phyloP scores from a whole-genome alignment of 1,284 basidiomycete genomes.

The Cutaneotrichosporon curvatum region DNA sequence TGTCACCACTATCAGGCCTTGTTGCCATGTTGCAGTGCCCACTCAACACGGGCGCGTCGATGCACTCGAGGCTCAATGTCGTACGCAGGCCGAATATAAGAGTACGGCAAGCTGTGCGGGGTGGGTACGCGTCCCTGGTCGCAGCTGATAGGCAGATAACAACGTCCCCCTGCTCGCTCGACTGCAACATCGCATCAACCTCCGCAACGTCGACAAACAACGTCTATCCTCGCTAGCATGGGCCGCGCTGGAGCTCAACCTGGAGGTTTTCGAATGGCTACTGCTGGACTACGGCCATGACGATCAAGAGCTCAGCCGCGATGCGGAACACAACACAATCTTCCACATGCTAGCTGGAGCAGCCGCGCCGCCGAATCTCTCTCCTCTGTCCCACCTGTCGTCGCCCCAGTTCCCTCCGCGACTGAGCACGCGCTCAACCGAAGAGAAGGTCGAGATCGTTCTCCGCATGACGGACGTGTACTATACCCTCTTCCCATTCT shows the following conservation, averaged over 20 bases:
- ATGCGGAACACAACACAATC: conserved; percentile 80
- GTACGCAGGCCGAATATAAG: conserved; percentile 29
- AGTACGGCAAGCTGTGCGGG: conserved; percentile 39
- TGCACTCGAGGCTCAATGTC: conserved; percentile 22
- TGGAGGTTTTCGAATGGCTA: conserved; percentile 84
- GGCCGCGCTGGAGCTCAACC: conserved; percentile 73
- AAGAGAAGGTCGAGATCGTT: conserved; percentile 21
- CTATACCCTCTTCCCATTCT: conserved; percentile 52
- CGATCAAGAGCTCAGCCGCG: conserved; percentile 79
- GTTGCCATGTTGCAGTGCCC: neutral
- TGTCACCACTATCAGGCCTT: too few species aligned
- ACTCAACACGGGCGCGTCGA: neutral
- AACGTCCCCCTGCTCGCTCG: conserved; percentile 82
- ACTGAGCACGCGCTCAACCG: conserved; percentile 9
- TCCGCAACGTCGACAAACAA: conserved; percentile 70
- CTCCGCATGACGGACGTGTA: conserved; percentile 35
- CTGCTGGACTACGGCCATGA: conserved; percentile 75
- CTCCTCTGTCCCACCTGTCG: conserved; percentile 22
- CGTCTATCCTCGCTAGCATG: conserved; percentile 80
- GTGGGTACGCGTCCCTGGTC: conserved; percentile 16
- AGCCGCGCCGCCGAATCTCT: conserved; percentile 47
- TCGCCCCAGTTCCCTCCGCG: conserved; percentile 24
- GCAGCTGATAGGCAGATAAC: conserved; percentile 57
- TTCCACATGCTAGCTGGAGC: conserved; percentile 77
- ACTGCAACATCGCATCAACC: conserved; percentile 60